Conservation (phyloP, 768 basidiomycete species). For the Pleurotus pulmonarius region DNA sequence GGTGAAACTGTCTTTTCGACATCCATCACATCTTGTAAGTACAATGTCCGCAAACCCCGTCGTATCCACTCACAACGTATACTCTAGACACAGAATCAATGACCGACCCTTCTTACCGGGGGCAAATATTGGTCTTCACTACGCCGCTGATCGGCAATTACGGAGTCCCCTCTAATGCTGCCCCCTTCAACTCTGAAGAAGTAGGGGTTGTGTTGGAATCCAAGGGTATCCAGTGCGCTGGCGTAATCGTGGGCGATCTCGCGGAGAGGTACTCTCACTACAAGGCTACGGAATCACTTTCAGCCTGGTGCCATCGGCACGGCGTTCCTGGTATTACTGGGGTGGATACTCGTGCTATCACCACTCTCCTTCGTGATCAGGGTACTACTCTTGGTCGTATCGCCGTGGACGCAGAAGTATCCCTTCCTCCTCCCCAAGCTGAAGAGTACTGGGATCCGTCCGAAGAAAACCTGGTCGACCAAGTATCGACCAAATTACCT, state of each 20-base stretch:
- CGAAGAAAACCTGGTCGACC: slow-evolving; percentile 88
- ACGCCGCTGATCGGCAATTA: slow-evolving; percentile 99
- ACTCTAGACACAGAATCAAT: slow-evolving; percentile 92
- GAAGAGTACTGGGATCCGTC: slow-evolving; percentile 94
- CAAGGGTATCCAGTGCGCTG: slow-evolving; percentile 84
- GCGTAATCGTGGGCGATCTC: slow-evolving; percentile 90
- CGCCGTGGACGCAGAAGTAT: slow-evolving; percentile 73
- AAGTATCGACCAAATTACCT: slow-evolving; percentile 81
- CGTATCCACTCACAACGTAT: background rate
- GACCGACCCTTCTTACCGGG: slow-evolving; percentile 98
- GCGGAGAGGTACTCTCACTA: slow-evolving; percentile 96
- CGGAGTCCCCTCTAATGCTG: slow-evolving; percentile 83
- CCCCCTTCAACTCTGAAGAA: slow-evolving; percentile 68
- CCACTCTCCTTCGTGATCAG: slow-evolving; percentile 88
- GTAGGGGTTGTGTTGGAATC: slow-evolving; percentile 91
- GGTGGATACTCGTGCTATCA: slow-evolving; percentile 97
- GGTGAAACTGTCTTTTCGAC: slow-evolving; percentile 99
- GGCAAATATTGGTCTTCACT: slow-evolving; percentile 98
- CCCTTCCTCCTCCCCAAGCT: slow-evolving; percentile 50
- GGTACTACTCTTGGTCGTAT: slow-evolving; percentile 94
- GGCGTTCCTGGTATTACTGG: slow-evolving; percentile 93
- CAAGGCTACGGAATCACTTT: slow-evolving; percentile 87
- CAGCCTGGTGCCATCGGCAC: slow-evolving; percentile 89
- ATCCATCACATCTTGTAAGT: slow-evolving; percentile 94
- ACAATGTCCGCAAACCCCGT: background rate